These are phyloP conservation scores for Catenaria anguillulae DNA, from an alignment of 371 early-diverging fungal genomes.

Conservation along the genomic window DNA sequence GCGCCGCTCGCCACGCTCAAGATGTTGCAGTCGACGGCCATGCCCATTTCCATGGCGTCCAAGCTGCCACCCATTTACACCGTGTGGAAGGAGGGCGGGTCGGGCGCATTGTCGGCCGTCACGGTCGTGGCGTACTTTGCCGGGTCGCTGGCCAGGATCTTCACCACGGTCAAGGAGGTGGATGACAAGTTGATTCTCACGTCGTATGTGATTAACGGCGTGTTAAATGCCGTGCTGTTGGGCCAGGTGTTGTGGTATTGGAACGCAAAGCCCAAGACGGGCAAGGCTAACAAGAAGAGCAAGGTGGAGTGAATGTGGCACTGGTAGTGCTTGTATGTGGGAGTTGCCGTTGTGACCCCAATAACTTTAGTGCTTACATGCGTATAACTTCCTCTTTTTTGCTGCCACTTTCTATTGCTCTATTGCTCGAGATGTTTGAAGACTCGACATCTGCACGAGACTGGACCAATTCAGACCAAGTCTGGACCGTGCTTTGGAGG, in stretches of 20 bases:
- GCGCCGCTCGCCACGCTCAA: slow-evolving; percentile 35
- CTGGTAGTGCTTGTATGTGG: too few species aligned
- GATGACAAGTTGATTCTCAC: slow-evolving; percentile 59
- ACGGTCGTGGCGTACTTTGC: slow-evolving; percentile 68
- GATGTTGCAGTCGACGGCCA: slow-evolving; percentile 54
- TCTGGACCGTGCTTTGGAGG: too few species aligned
- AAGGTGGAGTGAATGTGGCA: too few species aligned
- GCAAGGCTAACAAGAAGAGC: slow-evolving; percentile 12
- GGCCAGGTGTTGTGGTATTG: slow-evolving; percentile 70
- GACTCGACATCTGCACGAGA: too few species aligned
- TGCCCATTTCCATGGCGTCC: slow-evolving; percentile 59
- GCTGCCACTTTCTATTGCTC: too few species aligned
- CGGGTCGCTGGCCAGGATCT: slow-evolving; percentile 73
- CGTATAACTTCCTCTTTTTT: too few species aligned
- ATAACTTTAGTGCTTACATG: too few species aligned
- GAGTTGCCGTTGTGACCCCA: too few species aligned
- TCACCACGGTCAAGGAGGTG: slow-evolving; percentile 79
- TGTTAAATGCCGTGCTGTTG: slow-evolving; percentile 59
- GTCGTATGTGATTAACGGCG: slow-evolving; percentile 56
- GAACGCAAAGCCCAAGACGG: slow-evolving; percentile 29
- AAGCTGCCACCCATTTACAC: slow-evolving; percentile 78
- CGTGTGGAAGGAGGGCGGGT: slow-evolving; percentile 55
- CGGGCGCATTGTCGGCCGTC: slow-evolving; percentile 83
- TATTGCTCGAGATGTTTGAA: too few species aligned
- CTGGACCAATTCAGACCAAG: too few species aligned